Evolutionary conservation across 345 rosid genomes (phyloP), one percentile per base, ranked within the genome.

Genomic region (Lepidium aucheri): DNA sequence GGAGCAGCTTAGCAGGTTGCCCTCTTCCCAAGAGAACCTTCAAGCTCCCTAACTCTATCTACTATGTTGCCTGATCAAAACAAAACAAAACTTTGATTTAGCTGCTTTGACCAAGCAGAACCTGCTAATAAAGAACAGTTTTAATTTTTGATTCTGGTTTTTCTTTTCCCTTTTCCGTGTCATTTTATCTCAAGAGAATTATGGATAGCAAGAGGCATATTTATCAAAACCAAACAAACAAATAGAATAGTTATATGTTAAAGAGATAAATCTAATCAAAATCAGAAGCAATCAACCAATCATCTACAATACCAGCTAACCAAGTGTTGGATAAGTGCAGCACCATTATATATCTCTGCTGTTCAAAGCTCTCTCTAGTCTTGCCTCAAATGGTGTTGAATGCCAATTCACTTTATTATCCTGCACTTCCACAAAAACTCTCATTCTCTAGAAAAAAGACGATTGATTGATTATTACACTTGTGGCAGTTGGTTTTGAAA

Each of bases 311-410:
- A 72, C 20, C 32, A 52, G 22, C 9, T 9, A 54, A 45, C 14
- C 53, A 60, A 53, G 17, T 61, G 15, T 69, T 33, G 20, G 43
- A 53, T 15, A 32, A 69, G 24, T 43, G 50, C 45, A 42, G 11
- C 47, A 28, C 76, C 57, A 54, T 68, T 62, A 60, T 15, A 11
- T 68, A 57, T 76, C 56, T 76, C 65, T 60, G 42, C 72, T 64
- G 76, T 74, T 77, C 86, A 94, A 74, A 80, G 95, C 97, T 84
- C 86, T 87, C 83, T 94, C 98, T 80, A 94, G 74, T 82, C 95
- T 84, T 8, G 85, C 83, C 78, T 88, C 97, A 66, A 88, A 94
- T 35, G 99, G 99, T 9, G 97, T 94, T 20, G 93, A 83, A 54
- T 91, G 85, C 97, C 93, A 91, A 42, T 84, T 87, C 73, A 90